phyloP scores from a whole-genome alignment of 1,139 yeast genomes.

The Arxiozyma slooffiae region DNA sequence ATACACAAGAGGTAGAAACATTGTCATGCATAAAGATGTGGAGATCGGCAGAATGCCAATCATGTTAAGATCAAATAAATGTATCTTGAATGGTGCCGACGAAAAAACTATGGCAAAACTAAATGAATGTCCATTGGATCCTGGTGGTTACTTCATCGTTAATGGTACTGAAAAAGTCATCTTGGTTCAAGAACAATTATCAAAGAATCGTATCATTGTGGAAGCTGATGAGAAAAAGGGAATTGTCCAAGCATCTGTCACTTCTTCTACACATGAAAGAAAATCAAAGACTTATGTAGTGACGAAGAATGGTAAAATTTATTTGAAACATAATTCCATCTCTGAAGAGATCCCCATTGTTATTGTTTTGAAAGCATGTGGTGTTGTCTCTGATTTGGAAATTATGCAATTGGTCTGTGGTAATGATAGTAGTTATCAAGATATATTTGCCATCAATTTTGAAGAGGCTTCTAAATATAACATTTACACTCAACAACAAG shows the following conservation, averaged over 20 bases:
- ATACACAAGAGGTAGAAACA: constrained; percentile 87
- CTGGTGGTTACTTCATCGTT: constrained; percentile 96
- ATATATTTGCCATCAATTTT: constrained; percentile 80
- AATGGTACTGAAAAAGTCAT: constrained; percentile 98
- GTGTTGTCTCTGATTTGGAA: constrained; percentile 84
- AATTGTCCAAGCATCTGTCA: constrained; percentile 93
- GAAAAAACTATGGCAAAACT: constrained; percentile 79
- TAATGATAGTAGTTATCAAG: constrained; percentile 76
- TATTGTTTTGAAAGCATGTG: constrained; percentile 88
- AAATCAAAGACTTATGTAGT: constrained; percentile 94
- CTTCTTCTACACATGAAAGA: constrained; percentile 95
- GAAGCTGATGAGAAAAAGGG: constrained; percentile 94
- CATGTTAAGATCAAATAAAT: constrained; percentile 87
- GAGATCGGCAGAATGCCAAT: constrained; percentile 98
- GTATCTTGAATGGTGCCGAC: constrained; percentile 69
- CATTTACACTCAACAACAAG: constrained; percentile 87
- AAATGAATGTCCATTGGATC: constrained; percentile 94
- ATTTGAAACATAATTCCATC: constrained; percentile 87
- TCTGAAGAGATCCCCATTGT: constrained; percentile 95
- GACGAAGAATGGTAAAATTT: constrained; percentile 81
- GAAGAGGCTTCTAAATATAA: constrained; percentile 88
- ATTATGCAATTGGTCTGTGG: constrained; percentile 93
- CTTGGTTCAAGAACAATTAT: constrained; percentile 89
- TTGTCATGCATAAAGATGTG: constrained; percentile 78
- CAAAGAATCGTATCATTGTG: constrained; percentile 93